phyloP scores from a whole-genome alignment of 495 filamentous ascomycete genomes.

The Thermothielavioides terrestris region DNA sequence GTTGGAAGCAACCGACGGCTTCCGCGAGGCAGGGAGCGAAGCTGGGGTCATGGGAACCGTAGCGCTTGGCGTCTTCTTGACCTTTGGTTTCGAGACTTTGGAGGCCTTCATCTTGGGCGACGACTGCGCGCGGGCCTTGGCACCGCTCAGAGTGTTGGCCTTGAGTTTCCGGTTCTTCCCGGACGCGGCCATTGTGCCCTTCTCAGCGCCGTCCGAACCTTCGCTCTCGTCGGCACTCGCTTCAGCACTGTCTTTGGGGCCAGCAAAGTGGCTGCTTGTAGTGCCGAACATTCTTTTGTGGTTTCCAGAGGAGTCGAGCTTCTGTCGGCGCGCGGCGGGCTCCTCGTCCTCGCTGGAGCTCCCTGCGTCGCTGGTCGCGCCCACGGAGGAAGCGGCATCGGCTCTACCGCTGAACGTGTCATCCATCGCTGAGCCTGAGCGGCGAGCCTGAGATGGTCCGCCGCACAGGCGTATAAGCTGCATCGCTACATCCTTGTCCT shows the following conservation, averaged over 20 bases:
- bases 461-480: conserved; percentile 94
- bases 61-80: conserved; percentile 43
- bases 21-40: conserved; percentile 64
- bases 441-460: conserved; percentile 77
- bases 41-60: conserved; percentile 58
- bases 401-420: conserved; percentile 85
- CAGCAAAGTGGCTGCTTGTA: conserved; percentile 52
- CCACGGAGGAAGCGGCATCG: conserved; percentile 75
- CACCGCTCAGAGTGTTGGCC: conserved; percentile 21
- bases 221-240: conserved; percentile 65
- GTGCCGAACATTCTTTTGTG: conserved; percentile 46
- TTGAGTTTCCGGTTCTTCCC: conserved; percentile 37
- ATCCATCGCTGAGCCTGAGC: conserved; percentile 87
- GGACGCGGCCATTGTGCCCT: conserved; percentile 28
- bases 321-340: conserved; percentile 52
- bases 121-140: conserved; percentile 24
- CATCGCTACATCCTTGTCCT: conserved; percentile 95
- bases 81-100: conserved; percentile 47
- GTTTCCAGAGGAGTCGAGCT: conserved; percentile 44
- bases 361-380: conserved; percentile 68
- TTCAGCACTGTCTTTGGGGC: conserved; percentile 59
- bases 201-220: conserved; percentile 42
- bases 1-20: conserved; percentile 67
- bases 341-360: conserved; percentile 68
- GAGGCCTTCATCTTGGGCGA: conserved; percentile 30